These are phyloP conservation scores for Acer negundo DNA, from an alignment of 345 rosid genomes.

Conservation along the genomic window DNA sequence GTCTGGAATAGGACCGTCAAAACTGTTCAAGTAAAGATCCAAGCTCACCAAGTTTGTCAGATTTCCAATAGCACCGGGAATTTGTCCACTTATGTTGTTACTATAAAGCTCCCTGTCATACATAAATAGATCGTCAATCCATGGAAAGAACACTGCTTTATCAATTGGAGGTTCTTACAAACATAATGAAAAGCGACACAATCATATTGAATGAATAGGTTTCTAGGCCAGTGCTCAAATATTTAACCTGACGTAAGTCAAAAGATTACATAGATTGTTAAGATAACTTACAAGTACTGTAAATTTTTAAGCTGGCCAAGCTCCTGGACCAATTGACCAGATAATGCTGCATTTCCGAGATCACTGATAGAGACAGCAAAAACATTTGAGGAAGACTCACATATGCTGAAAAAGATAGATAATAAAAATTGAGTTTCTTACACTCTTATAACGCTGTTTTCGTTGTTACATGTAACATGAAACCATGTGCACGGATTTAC, in stretches of 20 bases:
- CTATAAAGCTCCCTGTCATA: constrained; percentile 41
- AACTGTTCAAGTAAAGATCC: constrained; percentile 46
- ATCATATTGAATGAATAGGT: neutral
- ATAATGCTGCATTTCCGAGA: constrained; percentile 47
- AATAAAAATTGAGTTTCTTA: constrained; percentile 17
- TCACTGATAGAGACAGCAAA: constrained; percentile 27
- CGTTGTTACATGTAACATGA: constrained; percentile 45
- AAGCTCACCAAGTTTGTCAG: constrained; percentile 45
- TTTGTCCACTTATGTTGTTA: constrained; percentile 41
- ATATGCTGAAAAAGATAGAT: neutral
- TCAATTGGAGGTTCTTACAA: no score
- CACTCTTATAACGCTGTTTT: constrained; percentile 47
- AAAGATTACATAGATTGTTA: neutral
- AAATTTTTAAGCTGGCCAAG: constrained; percentile 47
- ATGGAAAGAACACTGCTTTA: neutral
- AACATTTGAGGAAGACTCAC: neutral
- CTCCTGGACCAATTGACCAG: constrained; percentile 42
- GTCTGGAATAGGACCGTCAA: constrained; percentile 41
- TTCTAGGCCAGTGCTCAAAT: neutral
- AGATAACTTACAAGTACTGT: constrained; percentile 40
- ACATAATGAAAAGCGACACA: neutral
- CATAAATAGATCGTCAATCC: neutral
- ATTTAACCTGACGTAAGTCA: neutral
- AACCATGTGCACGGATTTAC: constrained; percentile 48
- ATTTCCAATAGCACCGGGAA: constrained; percentile 42